Conservation (phyloP, 495 filamentous ascomycete species). For the Emericellopsis terricola region DNA sequence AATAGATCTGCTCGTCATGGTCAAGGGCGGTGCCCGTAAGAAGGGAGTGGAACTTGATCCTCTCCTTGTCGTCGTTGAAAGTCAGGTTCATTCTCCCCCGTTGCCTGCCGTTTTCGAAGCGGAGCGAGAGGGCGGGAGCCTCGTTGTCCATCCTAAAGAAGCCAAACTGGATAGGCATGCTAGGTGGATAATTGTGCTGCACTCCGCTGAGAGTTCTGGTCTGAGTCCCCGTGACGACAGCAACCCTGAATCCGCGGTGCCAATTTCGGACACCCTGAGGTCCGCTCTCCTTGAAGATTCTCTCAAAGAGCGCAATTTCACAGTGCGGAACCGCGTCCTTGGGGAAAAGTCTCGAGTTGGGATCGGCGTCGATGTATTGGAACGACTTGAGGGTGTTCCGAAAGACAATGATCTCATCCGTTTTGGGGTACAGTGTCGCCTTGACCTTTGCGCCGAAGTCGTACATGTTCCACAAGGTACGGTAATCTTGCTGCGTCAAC, state of each 20-base stretch:
- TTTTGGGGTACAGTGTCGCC: conserved; percentile 40
- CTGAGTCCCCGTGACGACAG: conserved; percentile 54
- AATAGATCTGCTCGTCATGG: conserved; percentile 39
- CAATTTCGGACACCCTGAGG: conserved; percentile 46
- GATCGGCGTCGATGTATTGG: conserved; percentile 54
- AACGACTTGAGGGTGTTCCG: conserved; percentile 47
- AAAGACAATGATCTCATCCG: conserved; percentile 47
- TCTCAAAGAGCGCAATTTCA: conserved; percentile 55
- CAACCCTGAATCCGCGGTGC: conserved; percentile 60
- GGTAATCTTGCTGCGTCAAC: conserved; percentile 56
- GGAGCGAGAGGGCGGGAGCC: conserved; percentile 46
- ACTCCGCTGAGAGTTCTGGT: conserved; percentile 59
- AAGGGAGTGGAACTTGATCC: conserved; percentile 44
- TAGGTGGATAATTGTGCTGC: conserved; percentile 40
- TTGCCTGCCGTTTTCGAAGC: conserved; percentile 45
- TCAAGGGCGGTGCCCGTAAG: conserved; percentile 47
- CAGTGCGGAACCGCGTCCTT: conserved; percentile 51
- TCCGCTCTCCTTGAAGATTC: conserved; percentile 37
- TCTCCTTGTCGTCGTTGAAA: conserved; percentile 50
- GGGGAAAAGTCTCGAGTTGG: conserved; percentile 48
- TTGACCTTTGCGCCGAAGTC: conserved; percentile 64
- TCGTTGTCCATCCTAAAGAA: conserved; percentile 50
- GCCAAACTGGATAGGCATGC: conserved; percentile 51
- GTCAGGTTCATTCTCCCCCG: conserved; percentile 53
- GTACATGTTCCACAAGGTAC: conserved; percentile 58